A percentile compares a stretch with the other conserved stretches of the same genome.
Evolutionary conservation across 352 stramenopile genomes (phyloP).

Genomic region (Phytophthora fragariae): DNA sequence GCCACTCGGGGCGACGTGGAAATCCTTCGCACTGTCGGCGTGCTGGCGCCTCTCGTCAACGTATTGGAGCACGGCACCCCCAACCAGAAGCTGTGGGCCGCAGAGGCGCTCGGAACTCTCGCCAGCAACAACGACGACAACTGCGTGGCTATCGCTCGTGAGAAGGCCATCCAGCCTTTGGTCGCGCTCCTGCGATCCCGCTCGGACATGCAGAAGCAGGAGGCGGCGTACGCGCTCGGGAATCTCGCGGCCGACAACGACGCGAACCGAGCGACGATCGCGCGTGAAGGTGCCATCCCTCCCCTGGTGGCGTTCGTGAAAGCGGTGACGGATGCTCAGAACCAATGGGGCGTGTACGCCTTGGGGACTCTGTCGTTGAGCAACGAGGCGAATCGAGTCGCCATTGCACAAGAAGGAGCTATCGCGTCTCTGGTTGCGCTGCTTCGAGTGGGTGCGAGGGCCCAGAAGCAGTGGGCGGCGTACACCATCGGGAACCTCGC

Average conservation of each 20-base stretch:
- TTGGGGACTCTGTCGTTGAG: conserved; percentile 8
- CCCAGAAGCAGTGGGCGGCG: conserved; percentile 30
- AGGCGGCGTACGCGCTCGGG: conserved; percentile 7
- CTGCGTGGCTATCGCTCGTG: neutral
- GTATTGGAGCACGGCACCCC: neutral
- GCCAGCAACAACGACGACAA: conserved; percentile 10
- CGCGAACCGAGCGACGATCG: neutral
- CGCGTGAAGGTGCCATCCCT: conserved; percentile 8
- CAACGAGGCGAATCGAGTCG: conserved; percentile 9
- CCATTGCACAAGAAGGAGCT: conserved; percentile 9
- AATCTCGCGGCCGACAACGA: conserved; percentile 11
- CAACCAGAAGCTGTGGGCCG: neutral
- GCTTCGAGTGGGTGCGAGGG: conserved; percentile 12
- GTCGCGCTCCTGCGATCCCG: conserved; percentile 9
- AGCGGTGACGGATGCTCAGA: conserved; percentile 6
- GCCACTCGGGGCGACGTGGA: conserved; percentile 29
- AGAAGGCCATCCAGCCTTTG: neutral
- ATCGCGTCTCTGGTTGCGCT: neutral
- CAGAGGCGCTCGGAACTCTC: neutral
- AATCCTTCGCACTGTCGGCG: conserved; percentile 17
- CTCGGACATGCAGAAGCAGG: conserved; percentile 9
- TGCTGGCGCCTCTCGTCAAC: conserved; percentile 5
- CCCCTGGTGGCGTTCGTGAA: conserved; percentile 13
- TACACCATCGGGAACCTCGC: conserved; percentile 31
- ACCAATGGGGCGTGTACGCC: conserved; percentile 9